Base-by-base conservation (phyloP, 2,329 filamentous ascomycete species). In the Phaeoacremonium minimum region DNA sequence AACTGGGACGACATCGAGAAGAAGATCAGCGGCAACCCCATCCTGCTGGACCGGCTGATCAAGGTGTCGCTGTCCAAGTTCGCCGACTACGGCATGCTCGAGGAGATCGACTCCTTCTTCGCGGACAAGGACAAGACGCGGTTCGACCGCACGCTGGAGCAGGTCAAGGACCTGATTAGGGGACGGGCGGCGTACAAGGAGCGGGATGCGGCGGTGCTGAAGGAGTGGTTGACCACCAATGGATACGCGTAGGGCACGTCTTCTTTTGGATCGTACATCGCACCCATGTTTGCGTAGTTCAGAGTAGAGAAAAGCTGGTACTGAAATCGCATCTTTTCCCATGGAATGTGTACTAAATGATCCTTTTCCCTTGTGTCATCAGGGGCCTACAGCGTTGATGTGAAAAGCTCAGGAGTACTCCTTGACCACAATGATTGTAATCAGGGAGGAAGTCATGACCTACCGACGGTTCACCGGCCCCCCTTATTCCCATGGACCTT, bases 41-140 rank as follows among this genome's bases (percentile, higher is more conserved):
- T 96, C 18, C 79, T 96, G 4, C 71, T 96, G 13, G 91, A 98
- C 64, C 82, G 91, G 32, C 95, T 95, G 64, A 67, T 98, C 50
- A 82, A 86, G 49, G 71, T 85, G 48, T 81, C 81, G 30, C 67
- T 98, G 48, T 79, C 78, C 52, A 85, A 86, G 55, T 97, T 94
- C 57, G 78, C 86, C 4, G 82, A 88, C 49, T 64, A 70, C 12
- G 73, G 75, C 44, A 73, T 79, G 13, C 75, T 87, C 44, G 71
- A 80, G 46, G 88, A 96, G 36, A 93, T 98, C 51, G 73, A 82
- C 33, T 59, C 65, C 4, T 98, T 98, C 72, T 98, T 97, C 70
- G 73, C 77, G 50, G 75, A 77, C 51, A 95, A 91, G 70, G 87
- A 97, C 54, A 91, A 85, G 14, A 80, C 80, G 51, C 85, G 82